Percentiles rank a stretch among this genome's conserved stretches.
Conservation (phyloP, 805 yeast genomes). For the Millerozyma acaciae region DNA sequence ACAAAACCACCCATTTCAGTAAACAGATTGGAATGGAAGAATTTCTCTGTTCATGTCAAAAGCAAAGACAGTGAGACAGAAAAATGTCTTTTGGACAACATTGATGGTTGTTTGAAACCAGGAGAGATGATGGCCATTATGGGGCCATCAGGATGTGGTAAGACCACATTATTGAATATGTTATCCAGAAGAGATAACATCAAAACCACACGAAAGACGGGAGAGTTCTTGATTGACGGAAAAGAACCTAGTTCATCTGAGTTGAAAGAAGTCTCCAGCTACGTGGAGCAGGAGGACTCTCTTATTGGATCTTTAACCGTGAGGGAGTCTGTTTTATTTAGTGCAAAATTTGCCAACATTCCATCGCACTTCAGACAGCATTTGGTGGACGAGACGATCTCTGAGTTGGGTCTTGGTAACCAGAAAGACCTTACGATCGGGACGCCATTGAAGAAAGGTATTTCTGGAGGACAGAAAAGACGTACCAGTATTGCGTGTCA, state of each 20-base stretch:
- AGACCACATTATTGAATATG: constrained; percentile 42
- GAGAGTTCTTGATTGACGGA: constrained; percentile 35
- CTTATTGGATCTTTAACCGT: constrained; percentile 20
- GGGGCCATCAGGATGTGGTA: constrained; percentile 51
- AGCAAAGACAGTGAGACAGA: constrained; percentile 50
- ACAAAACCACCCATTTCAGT: constrained; percentile 1
- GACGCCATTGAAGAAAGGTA: constrained; percentile 18
- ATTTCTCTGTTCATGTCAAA: neutral
- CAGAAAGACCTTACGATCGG: constrained; percentile 16
- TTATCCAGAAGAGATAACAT: constrained; percentile 21
- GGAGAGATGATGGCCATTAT: constrained; percentile 76
- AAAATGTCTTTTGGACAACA: constrained; percentile 52
- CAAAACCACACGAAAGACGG: constrained; percentile 20
- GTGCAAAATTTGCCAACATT: constrained; percentile 7
- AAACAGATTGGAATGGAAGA: constrained; percentile 1
- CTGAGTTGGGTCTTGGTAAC: constrained; percentile 12
- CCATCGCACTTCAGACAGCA: constrained; percentile 5
- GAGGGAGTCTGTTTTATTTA: constrained; percentile 14
- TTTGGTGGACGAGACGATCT: constrained; percentile 10
- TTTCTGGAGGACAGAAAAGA: constrained; percentile 22
- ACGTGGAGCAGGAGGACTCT: constrained; percentile 20
- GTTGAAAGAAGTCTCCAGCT: constrained; percentile 14
- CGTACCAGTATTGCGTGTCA: constrained; percentile 20
- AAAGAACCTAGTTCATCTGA: neutral
- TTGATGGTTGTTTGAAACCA: constrained; percentile 82